phyloP scores from a whole-genome alignment of 2,329 filamentous ascomycete genomes.

The Alternaria hordeiaustralica region DNA sequence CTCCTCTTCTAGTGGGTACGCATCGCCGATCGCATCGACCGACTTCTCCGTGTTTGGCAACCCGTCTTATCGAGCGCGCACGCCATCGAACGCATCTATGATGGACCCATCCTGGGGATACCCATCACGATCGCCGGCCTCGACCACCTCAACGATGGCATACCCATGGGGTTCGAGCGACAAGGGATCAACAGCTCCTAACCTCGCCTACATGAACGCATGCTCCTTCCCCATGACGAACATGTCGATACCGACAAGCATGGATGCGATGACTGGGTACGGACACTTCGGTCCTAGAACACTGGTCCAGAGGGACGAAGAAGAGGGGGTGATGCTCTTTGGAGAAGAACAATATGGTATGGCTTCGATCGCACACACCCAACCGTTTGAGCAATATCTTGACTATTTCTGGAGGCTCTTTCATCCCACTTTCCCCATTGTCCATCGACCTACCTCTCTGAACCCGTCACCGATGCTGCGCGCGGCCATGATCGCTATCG shows the following conservation, averaged over 20 bases:
- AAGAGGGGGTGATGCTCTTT: conserved; percentile 45
- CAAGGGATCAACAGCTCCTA: conserved; percentile 32
- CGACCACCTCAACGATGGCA: conserved; percentile 42
- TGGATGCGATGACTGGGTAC: conserved; percentile 34
- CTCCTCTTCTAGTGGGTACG: conserved; percentile 44
- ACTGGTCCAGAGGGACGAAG: conserved; percentile 45
- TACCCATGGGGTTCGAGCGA: conserved; percentile 41
- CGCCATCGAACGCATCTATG: conserved; percentile 47
- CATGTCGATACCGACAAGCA: conserved; percentile 25
- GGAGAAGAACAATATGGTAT: conserved; percentile 48
- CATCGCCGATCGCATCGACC: conserved; percentile 34
- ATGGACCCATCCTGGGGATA: conserved; percentile 40
- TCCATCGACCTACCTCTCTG: conserved; percentile 52
- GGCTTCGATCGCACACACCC: conserved; percentile 41
- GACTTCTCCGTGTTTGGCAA: conserved; percentile 41
- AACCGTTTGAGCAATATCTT: conserved; percentile 50
- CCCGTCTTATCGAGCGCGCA: conserved; percentile 44
- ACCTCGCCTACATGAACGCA: conserved; percentile 30
- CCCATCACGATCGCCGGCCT: conserved; percentile 44
- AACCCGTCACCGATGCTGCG: conserved; percentile 52
- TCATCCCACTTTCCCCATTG: conserved; percentile 53
- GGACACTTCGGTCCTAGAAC: conserved; percentile 39
- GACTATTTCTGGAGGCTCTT: conserved; percentile 55
- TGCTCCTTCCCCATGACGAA: conserved; percentile 33
- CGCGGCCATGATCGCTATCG: conserved; percentile 54